Percentiles rank a stretch among this genome's conserved stretches.
phyloP scores from a whole-genome alignment of 2,329 filamentous ascomycete species.

The Talaromyces sp. region DNA sequence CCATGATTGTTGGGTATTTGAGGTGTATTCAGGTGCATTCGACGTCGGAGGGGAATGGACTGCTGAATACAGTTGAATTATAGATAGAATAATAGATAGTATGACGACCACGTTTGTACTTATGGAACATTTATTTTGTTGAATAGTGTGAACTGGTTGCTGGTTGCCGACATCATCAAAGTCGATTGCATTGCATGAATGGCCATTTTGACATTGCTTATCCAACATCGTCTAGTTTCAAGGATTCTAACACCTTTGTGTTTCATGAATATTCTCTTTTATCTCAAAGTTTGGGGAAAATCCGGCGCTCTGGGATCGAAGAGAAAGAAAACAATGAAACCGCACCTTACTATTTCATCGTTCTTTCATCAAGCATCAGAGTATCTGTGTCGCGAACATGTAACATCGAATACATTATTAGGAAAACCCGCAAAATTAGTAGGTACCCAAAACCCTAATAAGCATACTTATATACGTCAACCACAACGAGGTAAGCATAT shows the following conservation, averaged over 20 bases:
- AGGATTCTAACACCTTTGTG: not conserved
- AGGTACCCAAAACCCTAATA: not conserved
- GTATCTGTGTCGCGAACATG: not conserved
- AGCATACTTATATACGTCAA: not conserved
- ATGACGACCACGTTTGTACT: not conserved
- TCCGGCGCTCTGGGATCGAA: not conserved
- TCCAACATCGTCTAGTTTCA: not conserved
- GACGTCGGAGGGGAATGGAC: not conserved
- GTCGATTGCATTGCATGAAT: not conserved
- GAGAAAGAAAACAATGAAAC: not conserved
- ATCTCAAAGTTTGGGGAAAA: not conserved
- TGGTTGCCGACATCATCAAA: not conserved
- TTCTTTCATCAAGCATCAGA: not conserved
- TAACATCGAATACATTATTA: not conserved
- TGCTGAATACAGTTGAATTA: not conserved
- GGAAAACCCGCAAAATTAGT: not conserved
- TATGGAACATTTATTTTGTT: not conserved
- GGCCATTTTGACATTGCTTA: not conserved
- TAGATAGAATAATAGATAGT: not conserved
- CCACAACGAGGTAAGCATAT: not conserved
- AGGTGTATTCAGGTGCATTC: not conserved
- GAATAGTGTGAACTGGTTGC: not conserved
- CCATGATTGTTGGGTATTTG: not conserved
- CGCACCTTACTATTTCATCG: not conserved
- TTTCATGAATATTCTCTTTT: not conserved